Percentiles rank a stretch among this genome's conserved stretches.
These are phyloP conservation scores for Leccinellum luteum DNA, from an alignment of 768 basidiomycete species.

Conservation along the genomic window DNA sequence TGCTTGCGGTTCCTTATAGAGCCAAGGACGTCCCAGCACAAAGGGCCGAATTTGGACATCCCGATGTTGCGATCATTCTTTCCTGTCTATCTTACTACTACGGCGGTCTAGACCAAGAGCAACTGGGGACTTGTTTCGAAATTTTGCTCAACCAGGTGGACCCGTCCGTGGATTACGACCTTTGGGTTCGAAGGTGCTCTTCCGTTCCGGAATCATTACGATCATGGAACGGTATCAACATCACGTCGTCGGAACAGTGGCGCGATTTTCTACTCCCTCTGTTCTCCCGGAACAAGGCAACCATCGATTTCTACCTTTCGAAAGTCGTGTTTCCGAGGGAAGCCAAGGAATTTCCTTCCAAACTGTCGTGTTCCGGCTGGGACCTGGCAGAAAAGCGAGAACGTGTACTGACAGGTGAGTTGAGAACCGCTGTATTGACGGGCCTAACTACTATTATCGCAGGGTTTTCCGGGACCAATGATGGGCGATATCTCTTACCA, in stretches of 20 bases:
- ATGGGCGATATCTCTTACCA: slow-evolving; percentile 38
- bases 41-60: slow-evolving; percentile 40
- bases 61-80: slow-evolving; percentile 33
- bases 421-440: background rate
- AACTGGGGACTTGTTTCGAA: slow-evolving; percentile 30
- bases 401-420: slow-evolving; percentile 17
- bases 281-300: slow-evolving; percentile 27
- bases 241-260: slow-evolving; percentile 29
- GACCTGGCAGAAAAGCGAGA: slow-evolving; percentile 32
- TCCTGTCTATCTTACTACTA: slow-evolving; percentile 41
- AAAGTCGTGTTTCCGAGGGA: slow-evolving; percentile 37
- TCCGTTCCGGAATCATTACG: slow-evolving; percentile 20
- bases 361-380: slow-evolving; percentile 35
- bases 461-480: slow-evolving; percentile 42
- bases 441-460: background rate
- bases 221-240: slow-evolving; percentile 21
- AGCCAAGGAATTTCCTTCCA: slow-evolving; percentile 35
- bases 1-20: slow-evolving; percentile 38
- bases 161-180: slow-evolving; percentile 30
- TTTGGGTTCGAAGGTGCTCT: slow-evolving; percentile 27
- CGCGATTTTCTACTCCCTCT: slow-evolving; percentile 20
- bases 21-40: slow-evolving; percentile 38
- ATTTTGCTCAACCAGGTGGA: slow-evolving; percentile 28
- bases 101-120: slow-evolving; percentile 28
- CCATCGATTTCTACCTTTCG: slow-evolving; percentile 37